These are phyloP conservation scores for Clathrus columnatus DNA, from an alignment of 768 basidiomycete genomes.

Conservation along the genomic window DNA sequence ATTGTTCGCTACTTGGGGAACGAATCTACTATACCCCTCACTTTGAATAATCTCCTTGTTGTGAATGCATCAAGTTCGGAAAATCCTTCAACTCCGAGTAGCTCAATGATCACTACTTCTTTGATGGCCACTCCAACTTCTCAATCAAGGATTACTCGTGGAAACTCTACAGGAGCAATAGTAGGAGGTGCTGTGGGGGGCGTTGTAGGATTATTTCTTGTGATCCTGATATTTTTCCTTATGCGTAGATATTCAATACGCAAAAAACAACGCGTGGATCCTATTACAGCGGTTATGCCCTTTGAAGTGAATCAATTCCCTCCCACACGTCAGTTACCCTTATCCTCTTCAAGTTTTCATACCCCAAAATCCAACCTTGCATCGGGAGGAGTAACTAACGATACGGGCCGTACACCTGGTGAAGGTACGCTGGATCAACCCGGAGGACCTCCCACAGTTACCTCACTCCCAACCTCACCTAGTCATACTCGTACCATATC, in stretches of 20 bases:
- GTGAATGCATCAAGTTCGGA: not conserved
- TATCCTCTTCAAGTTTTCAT: no score
- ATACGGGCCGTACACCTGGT: no score
- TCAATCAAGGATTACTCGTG: not conserved
- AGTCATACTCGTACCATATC: no score
- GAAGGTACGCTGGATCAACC: no score
- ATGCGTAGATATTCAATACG: not conserved
- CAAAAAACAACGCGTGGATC: not conserved
- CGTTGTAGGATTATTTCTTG: not conserved
- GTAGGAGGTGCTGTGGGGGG: not conserved
- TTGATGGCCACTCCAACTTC: not conserved
- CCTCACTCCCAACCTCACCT: no score
- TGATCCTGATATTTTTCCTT: not conserved
- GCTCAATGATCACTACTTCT: not conserved
- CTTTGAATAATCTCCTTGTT: not conserved
- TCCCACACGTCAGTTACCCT: no score
- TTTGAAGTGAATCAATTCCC: not conserved
- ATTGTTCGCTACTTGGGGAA: not conserved
- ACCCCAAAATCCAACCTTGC: no score
- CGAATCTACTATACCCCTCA: not conserved
- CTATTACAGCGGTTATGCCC: no score
- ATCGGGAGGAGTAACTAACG: no score
- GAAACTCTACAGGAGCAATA: not conserved
- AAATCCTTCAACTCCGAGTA: not conserved
- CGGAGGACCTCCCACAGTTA: no score